Percentiles rank a stretch among this genome's conserved stretches.
These are phyloP conservation scores for Aspergillus conjunctus DNA, from an alignment of 495 filamentous ascomycete species.

Conservation along the genomic window DNA sequence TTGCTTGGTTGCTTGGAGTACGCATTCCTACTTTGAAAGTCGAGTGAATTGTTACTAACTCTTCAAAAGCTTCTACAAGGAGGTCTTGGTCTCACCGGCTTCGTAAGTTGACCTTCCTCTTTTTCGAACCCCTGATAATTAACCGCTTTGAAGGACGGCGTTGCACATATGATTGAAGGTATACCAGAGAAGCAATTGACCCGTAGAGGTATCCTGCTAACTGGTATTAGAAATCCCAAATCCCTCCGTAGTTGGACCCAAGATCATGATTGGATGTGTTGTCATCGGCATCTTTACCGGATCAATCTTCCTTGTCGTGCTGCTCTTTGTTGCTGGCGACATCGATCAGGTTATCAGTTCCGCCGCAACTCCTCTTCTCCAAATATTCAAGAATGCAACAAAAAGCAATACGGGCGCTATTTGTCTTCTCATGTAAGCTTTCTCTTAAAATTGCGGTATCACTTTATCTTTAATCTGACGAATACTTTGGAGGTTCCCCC, in stretches of 20 bases:
- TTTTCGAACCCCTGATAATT: slow-evolving; percentile 10
- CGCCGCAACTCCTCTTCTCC: slow-evolving; percentile 63
- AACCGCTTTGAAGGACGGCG: slow-evolving; percentile 48
- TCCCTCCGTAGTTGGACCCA: slow-evolving; percentile 63
- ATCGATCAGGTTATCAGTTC: slow-evolving; percentile 62
- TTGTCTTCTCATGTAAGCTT: slow-evolving; percentile 63
- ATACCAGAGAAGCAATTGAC: slow-evolving; percentile 1
- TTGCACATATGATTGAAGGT: slow-evolving; percentile 55
- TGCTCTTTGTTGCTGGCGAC: slow-evolving; percentile 65
- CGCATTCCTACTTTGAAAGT: slow-evolving; percentile 14
- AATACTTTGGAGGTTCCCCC: slow-evolving; percentile 56
- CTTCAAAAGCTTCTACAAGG: slow-evolving; percentile 54
- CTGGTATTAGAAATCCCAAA: slow-evolving; percentile 63
- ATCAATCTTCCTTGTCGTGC: slow-evolving; percentile 64
- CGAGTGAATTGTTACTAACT: slow-evolving; percentile 26
- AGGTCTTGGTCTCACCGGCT: slow-evolving; percentile 63
- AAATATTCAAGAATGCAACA: slow-evolving; percentile 73
- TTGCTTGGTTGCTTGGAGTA: slow-evolving; percentile 64
- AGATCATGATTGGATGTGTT: slow-evolving; percentile 74
- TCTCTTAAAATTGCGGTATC: neutral
- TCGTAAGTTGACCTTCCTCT: slow-evolving; percentile 36
- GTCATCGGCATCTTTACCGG: slow-evolving; percentile 69
- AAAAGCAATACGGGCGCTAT: slow-evolving; percentile 64
- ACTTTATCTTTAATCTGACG: slow-evolving; percentile 11
- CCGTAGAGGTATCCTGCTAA: neutral